Evolutionary conservation across 1,284 basidiomycete genomes (phyloP).

Genomic region (Cutaneotrichosporon cutaneum): DNA sequence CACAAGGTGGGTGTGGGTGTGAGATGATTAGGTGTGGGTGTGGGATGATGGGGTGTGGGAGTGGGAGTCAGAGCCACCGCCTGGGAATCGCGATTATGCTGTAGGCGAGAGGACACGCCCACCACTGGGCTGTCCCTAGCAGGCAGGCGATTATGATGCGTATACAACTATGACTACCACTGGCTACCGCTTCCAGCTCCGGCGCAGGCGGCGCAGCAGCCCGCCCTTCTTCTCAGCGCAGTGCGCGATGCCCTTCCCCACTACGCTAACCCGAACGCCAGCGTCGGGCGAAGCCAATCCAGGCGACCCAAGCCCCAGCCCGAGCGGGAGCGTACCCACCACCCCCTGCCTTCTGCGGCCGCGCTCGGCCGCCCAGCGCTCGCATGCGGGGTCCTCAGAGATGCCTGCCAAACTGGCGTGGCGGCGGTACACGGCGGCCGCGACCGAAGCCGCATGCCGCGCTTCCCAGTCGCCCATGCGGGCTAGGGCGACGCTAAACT

Average conservation of each 20-base stretch:
- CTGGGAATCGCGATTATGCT: too few species aligned
- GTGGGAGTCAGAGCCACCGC: too few species aligned
- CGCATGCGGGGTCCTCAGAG: neutral
- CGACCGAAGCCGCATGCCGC: neutral
- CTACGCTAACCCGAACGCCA: neutral
- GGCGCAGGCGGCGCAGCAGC: neutral
- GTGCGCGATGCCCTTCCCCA: neutral
- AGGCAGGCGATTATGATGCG: neutral
- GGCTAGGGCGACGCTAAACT: neutral
- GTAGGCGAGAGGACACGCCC: too few species aligned
- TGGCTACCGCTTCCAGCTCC: neutral
- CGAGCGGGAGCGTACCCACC: neutral
- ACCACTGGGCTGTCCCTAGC: too few species aligned
- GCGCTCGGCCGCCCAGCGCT: neutral
- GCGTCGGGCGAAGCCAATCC: too few species aligned
- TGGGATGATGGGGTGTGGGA: too few species aligned
- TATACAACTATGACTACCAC: neutral
- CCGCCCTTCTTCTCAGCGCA: neutral
- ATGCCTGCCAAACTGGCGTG: neutral
- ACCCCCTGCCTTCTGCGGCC: neutral
- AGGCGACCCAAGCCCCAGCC: neutral
- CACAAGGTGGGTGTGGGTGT: too few species aligned
- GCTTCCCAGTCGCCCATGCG: constrained; percentile 6
- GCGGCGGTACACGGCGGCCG: neutral
- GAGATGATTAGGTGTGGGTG: too few species aligned